Percentiles rank a stretch among this genome's conserved stretches.
Evolutionary conservation across 106 monocot genomes (phyloP).

Genomic region (Dioscorea alata): DNA sequence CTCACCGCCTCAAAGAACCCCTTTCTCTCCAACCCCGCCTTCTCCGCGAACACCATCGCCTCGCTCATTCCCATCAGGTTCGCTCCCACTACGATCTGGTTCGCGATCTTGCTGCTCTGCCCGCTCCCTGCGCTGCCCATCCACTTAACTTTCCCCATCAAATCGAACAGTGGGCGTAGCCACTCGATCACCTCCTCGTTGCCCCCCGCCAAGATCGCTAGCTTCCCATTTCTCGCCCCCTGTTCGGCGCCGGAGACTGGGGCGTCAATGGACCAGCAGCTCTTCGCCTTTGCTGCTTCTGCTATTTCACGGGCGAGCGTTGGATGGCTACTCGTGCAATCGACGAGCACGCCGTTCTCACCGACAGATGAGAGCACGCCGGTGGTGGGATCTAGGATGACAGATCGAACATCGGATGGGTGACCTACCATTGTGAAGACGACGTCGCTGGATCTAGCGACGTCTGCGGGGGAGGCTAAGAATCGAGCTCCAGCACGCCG

Average conservation of each 20-base stretch:
- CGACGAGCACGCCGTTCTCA: conserved; percentile 7
- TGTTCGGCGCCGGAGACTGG: conserved; percentile 55
- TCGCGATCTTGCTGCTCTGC: conserved; percentile 51
- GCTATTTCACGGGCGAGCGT: conserved; percentile 14
- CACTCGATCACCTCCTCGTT: conserved; percentile 28
- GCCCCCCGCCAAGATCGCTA: conserved; percentile 46
- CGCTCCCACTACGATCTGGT: conserved; percentile 40
- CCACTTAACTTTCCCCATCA: conserved; percentile 17
- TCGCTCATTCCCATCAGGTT: conserved; percentile 32
- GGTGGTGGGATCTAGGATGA: conserved; percentile 18
- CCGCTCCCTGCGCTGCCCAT: conserved; percentile 46
- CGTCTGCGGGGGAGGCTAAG: conserved; percentile 27
- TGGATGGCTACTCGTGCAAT: conserved; percentile 20
- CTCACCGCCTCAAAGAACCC: conserved; percentile 26
- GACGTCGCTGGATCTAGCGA: conserved; percentile 28
- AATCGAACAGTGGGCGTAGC: conserved; percentile 32
- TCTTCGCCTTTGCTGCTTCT: conserved; percentile 4
- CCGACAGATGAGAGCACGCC: conserved; percentile 12
- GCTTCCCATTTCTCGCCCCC: conserved; percentile 39
- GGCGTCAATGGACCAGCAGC: conserved; percentile 43
- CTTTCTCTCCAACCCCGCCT: conserved; percentile 20
- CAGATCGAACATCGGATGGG: conserved; percentile 41
- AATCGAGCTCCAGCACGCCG: conserved; percentile 24
- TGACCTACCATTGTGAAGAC: conserved; percentile 43
- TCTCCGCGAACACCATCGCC: conserved; percentile 31